Percentiles rank a stretch among this genome's conserved stretches.
These are phyloP conservation scores for Marchantia paleacea DNA, from an alignment of 225 moss, liverwort and hornwort genomes.

Conservation along the genomic window DNA sequence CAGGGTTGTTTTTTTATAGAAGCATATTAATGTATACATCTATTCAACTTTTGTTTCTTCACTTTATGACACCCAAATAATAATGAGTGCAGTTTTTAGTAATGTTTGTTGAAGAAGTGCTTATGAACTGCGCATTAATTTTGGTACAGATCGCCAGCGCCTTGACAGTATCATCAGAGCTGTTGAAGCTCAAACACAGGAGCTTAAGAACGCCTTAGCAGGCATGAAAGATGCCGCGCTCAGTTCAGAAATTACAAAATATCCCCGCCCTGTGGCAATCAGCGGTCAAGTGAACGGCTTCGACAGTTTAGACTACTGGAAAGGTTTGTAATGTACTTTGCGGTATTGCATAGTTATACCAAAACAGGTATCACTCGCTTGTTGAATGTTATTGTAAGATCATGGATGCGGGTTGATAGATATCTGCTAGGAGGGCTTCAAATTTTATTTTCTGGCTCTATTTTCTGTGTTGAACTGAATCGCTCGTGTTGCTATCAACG, in stretches of 20 bases:
- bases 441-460: too few species aligned
- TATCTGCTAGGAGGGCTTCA: too few species aligned
- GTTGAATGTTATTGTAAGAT: too few species aligned
- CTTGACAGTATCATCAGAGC: conserved; percentile 70
- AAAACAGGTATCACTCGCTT: too few species aligned
- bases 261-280: conserved; percentile 31
- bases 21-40: background rate
- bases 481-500: too few species aligned
- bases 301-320: conserved; percentile 14
- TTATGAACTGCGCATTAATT: background rate
- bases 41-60: background rate
- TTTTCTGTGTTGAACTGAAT: too few species aligned
- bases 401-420: too few species aligned
- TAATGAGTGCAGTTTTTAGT: too few species aligned
- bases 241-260: conserved; percentile 47
- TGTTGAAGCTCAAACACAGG: conserved; percentile 78
- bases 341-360: too few species aligned
- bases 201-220: conserved; percentile 68
- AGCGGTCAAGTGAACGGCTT: conserved; percentile 27
- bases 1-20: background rate
- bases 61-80: background rate
- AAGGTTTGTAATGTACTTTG: conserved; percentile 5
- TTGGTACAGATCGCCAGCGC: conserved; percentile 60
- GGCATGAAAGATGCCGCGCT: conserved; percentile 68
- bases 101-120: background rate